Evolutionary conservation across 371 early-diverging fungal genomes (phyloP), one percentile per base, ranked within the genome.

Genomic region (Rhizomucor pusillus): DNA sequence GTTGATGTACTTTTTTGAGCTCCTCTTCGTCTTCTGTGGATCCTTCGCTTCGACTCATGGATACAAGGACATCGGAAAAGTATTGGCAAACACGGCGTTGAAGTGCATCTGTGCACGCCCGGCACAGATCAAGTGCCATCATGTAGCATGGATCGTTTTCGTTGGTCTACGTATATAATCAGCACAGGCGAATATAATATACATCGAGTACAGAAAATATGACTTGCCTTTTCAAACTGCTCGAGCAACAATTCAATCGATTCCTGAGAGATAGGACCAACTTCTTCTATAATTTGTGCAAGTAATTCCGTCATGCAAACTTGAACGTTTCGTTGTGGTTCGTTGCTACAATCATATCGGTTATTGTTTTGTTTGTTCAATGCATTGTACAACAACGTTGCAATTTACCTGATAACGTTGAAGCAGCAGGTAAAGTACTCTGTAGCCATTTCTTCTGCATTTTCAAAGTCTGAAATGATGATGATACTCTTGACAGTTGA

Each of bases 41-140:
- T n/a, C 62, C 65, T n/a, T 73, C 70, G 52, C 67, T 62, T 52
- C 62, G 64, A n/a, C 79, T 72, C 1, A 86, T 73, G 16, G 75
- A 68, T 19, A 89, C 65, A 25, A 92, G 80, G 0, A 82, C 72
- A 35, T 91, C 91, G 24, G 85, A 79, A 67, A 92, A 92, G 67
- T 91, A 87, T 81, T 92, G 93, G 56, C 88, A 91, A 12, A 93
- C 83, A 64, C 92, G 91, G 65, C 91, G 82, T 69, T 98, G 98
- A 25, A 98, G 81, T 4, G 81, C 75, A 50, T 90, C 92, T 0
- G 90, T 69, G 36, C 88, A 80, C 5, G 67, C 72, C 43, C 79
- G 88, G 60, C 92, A 91, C 33, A 96, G 62, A 53, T 94, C 93
- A 23, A 86, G 66, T 3, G 95, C 91, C 73, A 98, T 77, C 57